Evolutionary conservation across 2,329 filamentous ascomycete genomes (phyloP), one percentile per base, ranked within the genome.

Genomic region (Alternaria alternata): DNA sequence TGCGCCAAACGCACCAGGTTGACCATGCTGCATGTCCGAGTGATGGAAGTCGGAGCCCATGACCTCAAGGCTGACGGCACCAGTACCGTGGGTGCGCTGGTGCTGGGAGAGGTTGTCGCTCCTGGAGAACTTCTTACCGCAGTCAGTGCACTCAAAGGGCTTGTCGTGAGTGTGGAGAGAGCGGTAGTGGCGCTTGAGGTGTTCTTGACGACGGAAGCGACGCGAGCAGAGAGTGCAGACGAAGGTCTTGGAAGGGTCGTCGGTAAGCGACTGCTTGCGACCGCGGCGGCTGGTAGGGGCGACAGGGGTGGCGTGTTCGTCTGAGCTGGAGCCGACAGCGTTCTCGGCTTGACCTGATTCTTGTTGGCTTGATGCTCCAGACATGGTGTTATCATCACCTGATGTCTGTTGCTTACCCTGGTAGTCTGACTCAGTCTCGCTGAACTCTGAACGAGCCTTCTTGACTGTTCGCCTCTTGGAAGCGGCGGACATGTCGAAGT

Each of bases 91-190:
- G 5, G 95, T 99, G 65, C 95, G 89, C 66, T 95, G 90, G 78
- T 99, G 95, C 82, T 99, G 95, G 24, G 93, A 92, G 16, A 99
- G 87, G 84, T 99, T 99, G 82, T 99, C 95, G 71, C 92, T 96
- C 73, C 95, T 91, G 20, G 94, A 98, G 83, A 98, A 99, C 85
- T 96, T 97, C 90, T 99, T 99, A 72, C 95, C 94, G 75, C 95
- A 99, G 83, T 99, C 94, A 68, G 89, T 88, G 85, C 95, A 99
- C 83, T 96, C 93, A 74, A 98, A 99, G 5, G 95, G 95, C 89
- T 98, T 99, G 79, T 98, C 95, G 76, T 96, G 91, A 1, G 95
- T 99, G 85, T 99, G 95, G 48, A 99, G 92, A 59, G 95, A 98
- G 71, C 95, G 90, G 85, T 97, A 97, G 85, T 99, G 95, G 65